These are phyloP conservation scores for Diaporthe australafricana DNA, from an alignment of 2,329 filamentous ascomycete species.

Conservation along the genomic window DNA sequence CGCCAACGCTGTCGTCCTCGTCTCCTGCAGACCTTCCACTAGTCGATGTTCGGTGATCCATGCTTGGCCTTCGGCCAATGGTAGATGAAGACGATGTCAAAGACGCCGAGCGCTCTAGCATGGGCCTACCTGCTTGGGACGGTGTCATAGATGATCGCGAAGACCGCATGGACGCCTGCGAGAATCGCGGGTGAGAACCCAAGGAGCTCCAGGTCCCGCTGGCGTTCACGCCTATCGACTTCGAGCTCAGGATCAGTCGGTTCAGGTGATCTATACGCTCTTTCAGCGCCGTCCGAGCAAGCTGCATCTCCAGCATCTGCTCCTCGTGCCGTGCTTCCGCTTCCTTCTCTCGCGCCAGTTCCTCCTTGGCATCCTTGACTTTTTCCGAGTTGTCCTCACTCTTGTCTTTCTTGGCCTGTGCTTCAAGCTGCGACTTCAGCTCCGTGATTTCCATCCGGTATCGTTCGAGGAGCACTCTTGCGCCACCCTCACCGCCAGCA, in stretches of 20 bases:
- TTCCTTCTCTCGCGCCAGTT: slow-evolving; percentile 80
- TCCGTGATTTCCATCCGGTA: slow-evolving; percentile 94
- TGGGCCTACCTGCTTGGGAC: slow-evolving; percentile 63
- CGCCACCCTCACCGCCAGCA: slow-evolving; percentile 83
- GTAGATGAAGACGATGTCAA: slow-evolving; percentile 73
- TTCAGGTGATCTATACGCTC: slow-evolving; percentile 98
- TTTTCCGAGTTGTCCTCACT: slow-evolving; percentile 73
- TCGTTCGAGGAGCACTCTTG: slow-evolving; percentile 87
- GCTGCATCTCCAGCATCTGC: slow-evolving; percentile 98
- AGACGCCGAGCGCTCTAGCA: slow-evolving; percentile 74
- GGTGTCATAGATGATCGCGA: slow-evolving; percentile 69
- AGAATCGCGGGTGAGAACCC: slow-evolving; percentile 72
- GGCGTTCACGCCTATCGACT: slow-evolving; percentile 92
- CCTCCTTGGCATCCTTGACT: slow-evolving; percentile 74
- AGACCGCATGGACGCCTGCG: slow-evolving; percentile 72
- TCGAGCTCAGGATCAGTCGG: slow-evolving; percentile 92
- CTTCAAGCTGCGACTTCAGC: slow-evolving; percentile 82
- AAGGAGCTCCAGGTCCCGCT: slow-evolving; percentile 78
- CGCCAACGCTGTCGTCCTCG: slow-evolving; percentile 79
- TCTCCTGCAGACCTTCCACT: slow-evolving; percentile 59
- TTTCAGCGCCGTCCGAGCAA: slow-evolving; percentile 93
- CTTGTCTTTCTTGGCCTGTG: slow-evolving; percentile 75
- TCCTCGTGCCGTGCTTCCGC: slow-evolving; percentile 91
- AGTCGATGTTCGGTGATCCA: slow-evolving; percentile 56
- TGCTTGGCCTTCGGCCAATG: slow-evolving; percentile 64